phyloP scores from a whole-genome alignment of 2,329 filamentous ascomycete species.

The Diplocarpon rosae region DNA sequence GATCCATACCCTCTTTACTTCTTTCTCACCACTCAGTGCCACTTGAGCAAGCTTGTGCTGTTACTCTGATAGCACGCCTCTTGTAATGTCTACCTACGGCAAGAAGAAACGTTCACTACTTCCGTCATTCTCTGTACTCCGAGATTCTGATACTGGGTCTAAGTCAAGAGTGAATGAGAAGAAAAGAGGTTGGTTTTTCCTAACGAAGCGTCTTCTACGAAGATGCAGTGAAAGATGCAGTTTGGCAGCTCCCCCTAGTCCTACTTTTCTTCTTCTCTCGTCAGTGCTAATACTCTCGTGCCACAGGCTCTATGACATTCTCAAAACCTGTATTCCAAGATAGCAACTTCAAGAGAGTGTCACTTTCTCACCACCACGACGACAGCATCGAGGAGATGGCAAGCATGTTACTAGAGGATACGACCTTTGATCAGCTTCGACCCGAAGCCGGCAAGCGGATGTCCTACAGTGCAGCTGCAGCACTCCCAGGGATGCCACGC shows the following conservation, averaged over 20 bases:
- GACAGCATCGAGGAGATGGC: constrained; percentile 20
- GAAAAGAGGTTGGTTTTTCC: constrained; percentile 5
- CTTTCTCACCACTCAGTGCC: neutral
- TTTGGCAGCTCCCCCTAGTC: too few relatives aligned
- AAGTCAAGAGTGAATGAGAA: constrained; percentile 7
- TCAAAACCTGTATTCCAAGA: neutral
- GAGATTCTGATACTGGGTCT: constrained; percentile 5
- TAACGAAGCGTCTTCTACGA: too few relatives aligned
- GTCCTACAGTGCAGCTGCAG: constrained; percentile 7
- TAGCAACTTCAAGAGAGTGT: constrained; percentile 1
- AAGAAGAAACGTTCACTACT: constrained; percentile 17
- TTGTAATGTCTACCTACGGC: constrained; percentile 16
- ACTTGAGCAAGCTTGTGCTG: neutral
- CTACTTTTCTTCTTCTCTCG: neutral
- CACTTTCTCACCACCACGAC: constrained; percentile 4
- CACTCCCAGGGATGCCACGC: neutral
- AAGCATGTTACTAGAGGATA: constrained; percentile 18
- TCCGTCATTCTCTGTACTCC: constrained; percentile 14
- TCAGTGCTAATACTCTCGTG: neutral
- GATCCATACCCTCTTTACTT: neutral
- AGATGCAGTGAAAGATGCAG: too few relatives aligned
- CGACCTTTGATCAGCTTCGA: constrained; percentile 10
- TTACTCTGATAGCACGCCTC: neutral
- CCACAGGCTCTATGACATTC: constrained; percentile 2
- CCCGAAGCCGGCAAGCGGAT: constrained; percentile 10